These are phyloP conservation scores for Rhodotorula sp. DNA, from an alignment of 1,284 basidiomycete species.

Conservation along the genomic window DNA sequence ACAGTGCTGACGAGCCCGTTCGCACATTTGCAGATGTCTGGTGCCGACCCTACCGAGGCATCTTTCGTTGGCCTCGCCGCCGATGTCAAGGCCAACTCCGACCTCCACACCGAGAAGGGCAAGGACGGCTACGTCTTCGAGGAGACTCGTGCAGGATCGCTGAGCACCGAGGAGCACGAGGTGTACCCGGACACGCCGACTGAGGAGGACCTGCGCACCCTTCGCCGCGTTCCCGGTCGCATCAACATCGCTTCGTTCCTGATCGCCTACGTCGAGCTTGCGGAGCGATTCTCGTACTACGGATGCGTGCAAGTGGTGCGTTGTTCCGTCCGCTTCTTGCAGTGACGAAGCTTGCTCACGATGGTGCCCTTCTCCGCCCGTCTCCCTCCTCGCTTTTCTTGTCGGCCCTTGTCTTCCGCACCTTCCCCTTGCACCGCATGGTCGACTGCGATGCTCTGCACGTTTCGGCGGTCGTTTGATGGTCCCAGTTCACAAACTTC, in stretches of 20 bases:
- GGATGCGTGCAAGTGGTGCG: slow-evolving; percentile 52
- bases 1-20: not conserved
- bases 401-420: no score
- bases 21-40: slow-evolving; percentile 4
- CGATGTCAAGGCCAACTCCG: not conserved
- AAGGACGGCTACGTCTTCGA: slow-evolving; percentile 11
- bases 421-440: not conserved
- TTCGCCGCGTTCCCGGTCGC: slow-evolving; percentile 25
- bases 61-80: not conserved
- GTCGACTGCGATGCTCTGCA: no score
- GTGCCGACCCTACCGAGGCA: slow-evolving; percentile 21
- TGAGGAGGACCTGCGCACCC: slow-evolving; percentile 11
- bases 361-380: slow-evolving; percentile 15
- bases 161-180: not conserved
- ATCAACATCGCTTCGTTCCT: slow-evolving; percentile 28
- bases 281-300: slow-evolving; percentile 73
- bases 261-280: slow-evolving; percentile 55
- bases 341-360: no score
- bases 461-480: not conserved
- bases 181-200: slow-evolving; percentile 10
- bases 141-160: slow-evolving; percentile 15
- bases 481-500: slow-evolving; percentile 45
- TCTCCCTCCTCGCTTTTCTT: no score
- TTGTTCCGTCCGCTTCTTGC: not conserved
- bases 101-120: not conserved